These are phyloP conservation scores for Pythium coloratum DNA, from an alignment of 352 stramenopile genomes.

Conservation along the genomic window DNA sequence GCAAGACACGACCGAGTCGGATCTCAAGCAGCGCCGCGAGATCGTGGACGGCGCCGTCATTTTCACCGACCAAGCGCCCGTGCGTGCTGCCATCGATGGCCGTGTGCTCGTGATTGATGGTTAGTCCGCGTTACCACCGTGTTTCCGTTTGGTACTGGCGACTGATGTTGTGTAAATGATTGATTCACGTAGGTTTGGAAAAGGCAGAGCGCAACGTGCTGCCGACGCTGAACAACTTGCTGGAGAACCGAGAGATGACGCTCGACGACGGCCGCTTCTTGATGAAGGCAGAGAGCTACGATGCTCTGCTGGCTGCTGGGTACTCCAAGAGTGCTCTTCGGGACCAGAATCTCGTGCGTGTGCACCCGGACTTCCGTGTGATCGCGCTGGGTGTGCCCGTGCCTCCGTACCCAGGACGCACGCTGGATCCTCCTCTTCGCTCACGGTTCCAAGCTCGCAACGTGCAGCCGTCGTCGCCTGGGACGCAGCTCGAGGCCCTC, in stretches of 20 bases:
- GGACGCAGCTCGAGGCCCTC: slow-evolving; percentile 61
- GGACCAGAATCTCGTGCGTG: slow-evolving; percentile 72
- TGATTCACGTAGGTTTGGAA: slow-evolving; percentile 70
- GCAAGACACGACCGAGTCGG: slow-evolving; percentile 92
- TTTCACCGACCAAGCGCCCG: slow-evolving; percentile 92
- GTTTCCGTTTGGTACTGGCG: not conserved
- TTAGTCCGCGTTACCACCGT: slow-evolving; percentile 2
- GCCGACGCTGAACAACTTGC: slow-evolving; percentile 96
- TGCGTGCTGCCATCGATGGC: slow-evolving; percentile 92
- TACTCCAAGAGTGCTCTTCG: slow-evolving; percentile 49
- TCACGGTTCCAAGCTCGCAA: slow-evolving; percentile 86
- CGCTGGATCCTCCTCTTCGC: slow-evolving; percentile 83
- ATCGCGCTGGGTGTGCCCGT: slow-evolving; percentile 88
- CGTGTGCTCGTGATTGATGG: slow-evolving; percentile 94
- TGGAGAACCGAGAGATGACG: slow-evolving; percentile 95
- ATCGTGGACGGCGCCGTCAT: slow-evolving; percentile 69
- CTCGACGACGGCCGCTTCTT: slow-evolving; percentile 94
- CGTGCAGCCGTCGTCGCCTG: slow-evolving; percentile 59
- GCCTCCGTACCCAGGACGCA: slow-evolving; percentile 82
- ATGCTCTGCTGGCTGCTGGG: slow-evolving; percentile 56
- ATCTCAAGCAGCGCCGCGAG: slow-evolving; percentile 88
- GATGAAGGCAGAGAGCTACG: slow-evolving; percentile 85
- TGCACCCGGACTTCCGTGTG: slow-evolving; percentile 93
- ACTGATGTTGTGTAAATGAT: not conserved
- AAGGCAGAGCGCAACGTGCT: slow-evolving; percentile 96